Evolutionary conservation across 371 early-diverging fungal species (phyloP), one percentile per base, ranked within the genome.

Genomic region (Mortierella sp.): DNA sequence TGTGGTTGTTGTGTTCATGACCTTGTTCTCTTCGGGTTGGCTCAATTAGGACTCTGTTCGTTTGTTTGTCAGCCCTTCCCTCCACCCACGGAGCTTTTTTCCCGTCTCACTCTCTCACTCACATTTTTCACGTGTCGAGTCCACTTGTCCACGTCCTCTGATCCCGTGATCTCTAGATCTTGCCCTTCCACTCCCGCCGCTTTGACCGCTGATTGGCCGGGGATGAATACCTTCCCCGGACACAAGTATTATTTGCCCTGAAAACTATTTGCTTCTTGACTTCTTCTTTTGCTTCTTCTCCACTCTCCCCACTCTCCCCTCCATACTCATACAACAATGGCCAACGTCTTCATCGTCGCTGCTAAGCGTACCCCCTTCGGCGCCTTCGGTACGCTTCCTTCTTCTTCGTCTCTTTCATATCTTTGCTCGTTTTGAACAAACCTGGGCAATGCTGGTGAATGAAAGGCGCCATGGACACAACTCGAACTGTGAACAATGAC

Each of bases 291-390:
- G 71, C 27, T 48, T 60, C 58, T 48, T 41, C 56, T 49, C 75
- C 43, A 7, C 56, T 48, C 76, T n/a, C n/a, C 43, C 24, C 76
- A 27, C 70, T 48, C 51, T 77, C 82, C 71, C 27, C 71, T 63
- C 63, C 75, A 58, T n/a, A 58, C 4, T n/a, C 56, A 24, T 29
- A 51, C 75, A 79, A 79, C n/a, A 56, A 82, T 84, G 80, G 81
- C 88, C 63, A 91, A 91, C 80, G 87, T 91, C 38, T 93, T 91
- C 82, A 93, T 93, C 46, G 89, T 93, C 51, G 92, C 93, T 49
- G 93, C 93, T 63, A 93, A 92, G 87, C 90, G 93, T 83, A 89
- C 88, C 41, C 90, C 95, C 46, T 94, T 94, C 68, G 95, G 95
- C 54, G 92, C 93, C 51, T 95, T 95, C 83, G 90, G 90, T 83